Conservation (phyloP, 1,284 basidiomycete genomes). For the Sporisorium exsertum region DNA sequence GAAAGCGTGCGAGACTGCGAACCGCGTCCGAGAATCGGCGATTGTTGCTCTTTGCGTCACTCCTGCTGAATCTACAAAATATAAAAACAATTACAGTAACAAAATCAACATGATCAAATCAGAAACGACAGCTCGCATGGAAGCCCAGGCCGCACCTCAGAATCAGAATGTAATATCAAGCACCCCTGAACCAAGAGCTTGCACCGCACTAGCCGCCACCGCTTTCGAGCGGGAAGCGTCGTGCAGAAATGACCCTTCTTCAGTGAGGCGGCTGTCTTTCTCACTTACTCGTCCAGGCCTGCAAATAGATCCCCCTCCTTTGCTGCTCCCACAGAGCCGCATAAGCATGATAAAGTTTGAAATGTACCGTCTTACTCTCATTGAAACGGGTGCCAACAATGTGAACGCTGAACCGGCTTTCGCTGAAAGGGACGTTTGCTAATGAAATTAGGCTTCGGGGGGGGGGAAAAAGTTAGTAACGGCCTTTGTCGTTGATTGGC, state of each 20-base stretch:
- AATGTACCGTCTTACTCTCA: neutral
- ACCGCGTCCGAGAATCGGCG: conserved; percentile 6
- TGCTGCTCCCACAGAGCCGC: neutral
- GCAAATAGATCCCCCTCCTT: neutral
- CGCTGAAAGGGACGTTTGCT: too few species aligned
- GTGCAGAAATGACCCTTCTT: too few species aligned
- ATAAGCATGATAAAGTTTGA: too few species aligned
- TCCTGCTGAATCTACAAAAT: neutral
- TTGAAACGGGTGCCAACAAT: too few species aligned
- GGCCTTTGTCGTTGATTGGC: neutral
- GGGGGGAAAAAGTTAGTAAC: neutral
- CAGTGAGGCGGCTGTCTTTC: too few species aligned
- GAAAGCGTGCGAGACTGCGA: neutral
- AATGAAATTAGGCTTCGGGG: neutral
- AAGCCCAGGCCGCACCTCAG: neutral
- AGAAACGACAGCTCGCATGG: neutral
- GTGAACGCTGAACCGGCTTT: too few species aligned
- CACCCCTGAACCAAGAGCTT: too few species aligned
- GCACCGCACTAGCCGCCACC: neutral
- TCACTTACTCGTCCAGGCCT: too few species aligned
- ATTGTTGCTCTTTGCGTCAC: neutral
- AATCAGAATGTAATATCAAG: too few species aligned
- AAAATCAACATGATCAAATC: neutral
- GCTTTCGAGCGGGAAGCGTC: too few species aligned
- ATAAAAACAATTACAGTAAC: neutral